Conservation (phyloP, 352 stramenopile genomes). For the Globisporangium sylvaticum region DNA sequence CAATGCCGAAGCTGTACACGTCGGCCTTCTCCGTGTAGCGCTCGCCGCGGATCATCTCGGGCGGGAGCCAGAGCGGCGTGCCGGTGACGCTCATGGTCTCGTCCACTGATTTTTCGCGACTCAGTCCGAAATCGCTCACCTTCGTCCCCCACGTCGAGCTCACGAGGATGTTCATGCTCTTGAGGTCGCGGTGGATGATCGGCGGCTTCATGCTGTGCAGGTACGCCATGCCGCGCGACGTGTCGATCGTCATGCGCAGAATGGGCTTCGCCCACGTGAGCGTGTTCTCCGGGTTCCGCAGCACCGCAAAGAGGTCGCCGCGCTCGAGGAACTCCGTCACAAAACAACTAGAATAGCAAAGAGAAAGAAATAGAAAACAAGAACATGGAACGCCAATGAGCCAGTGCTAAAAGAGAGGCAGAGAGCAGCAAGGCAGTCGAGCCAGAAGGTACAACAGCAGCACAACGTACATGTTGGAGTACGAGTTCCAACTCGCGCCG, state of each 20-base stretch:
- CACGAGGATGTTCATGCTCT: constrained; percentile 91
- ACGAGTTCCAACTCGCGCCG: constrained; percentile 88
- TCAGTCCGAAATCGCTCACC: constrained; percentile 97
- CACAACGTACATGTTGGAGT: constrained; percentile 86
- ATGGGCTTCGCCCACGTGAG: constrained; percentile 86
- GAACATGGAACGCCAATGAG: constrained; percentile 1
- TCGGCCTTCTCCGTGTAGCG: constrained; percentile 87
- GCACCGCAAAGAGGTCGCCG: constrained; percentile 77
- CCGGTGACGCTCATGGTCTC: constrained; percentile 92
- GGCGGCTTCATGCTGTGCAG: constrained; percentile 96
- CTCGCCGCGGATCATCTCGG: constrained; percentile 88
- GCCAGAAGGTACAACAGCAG: neutral
- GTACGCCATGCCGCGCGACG: constrained; percentile 95
- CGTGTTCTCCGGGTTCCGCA: constrained; percentile 77
- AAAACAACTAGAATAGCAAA: constrained; percentile 59
- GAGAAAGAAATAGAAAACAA: constrained; percentile 8
- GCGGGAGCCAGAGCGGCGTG: constrained; percentile 79
- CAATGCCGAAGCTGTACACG: constrained; percentile 87
- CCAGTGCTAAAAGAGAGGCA: neutral
- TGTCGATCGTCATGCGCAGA: constrained; percentile 87
- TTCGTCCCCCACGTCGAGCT: constrained; percentile 89
- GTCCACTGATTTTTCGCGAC: constrained; percentile 93
- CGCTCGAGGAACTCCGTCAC: constrained; percentile 86
- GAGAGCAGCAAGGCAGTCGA: neutral
- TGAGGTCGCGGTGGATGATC: constrained; percentile 99